Evolutionary conservation across 2,329 filamentous ascomycete species (phyloP).

Genomic region (Dactylellina cionopaga): DNA sequence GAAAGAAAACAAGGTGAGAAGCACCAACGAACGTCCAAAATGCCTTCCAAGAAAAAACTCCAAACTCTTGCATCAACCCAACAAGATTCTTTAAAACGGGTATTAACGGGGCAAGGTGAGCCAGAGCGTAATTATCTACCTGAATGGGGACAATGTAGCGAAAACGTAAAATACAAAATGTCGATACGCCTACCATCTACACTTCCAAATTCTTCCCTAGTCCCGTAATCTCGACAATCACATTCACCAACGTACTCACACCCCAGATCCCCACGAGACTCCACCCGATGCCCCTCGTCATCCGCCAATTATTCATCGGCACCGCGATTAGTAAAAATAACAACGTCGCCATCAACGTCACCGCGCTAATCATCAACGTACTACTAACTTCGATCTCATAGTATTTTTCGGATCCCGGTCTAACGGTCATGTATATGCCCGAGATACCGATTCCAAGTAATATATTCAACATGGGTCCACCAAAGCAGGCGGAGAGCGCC

Average conservation of each 20-base stretch:
- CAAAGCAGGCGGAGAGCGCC: constrained; percentile 93
- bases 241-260: constrained; percentile 80
- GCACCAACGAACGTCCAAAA: no score
- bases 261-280: constrained; percentile 82
- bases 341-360: constrained; percentile 84
- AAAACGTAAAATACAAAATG: neutral
- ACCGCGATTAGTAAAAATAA: constrained; percentile 80
- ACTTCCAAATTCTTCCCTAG: constrained; percentile 62
- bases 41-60: no score
- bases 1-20: no score
- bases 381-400: constrained; percentile 86
- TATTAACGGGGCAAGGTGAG: no score
- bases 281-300: constrained; percentile 84
- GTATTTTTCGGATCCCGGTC: constrained; percentile 76
- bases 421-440: constrained; percentile 86
- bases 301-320: constrained; percentile 84
- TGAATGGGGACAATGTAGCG: no score
- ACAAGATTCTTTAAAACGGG: no score
- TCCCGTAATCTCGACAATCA: constrained; percentile 78
- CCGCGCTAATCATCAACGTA: constrained; percentile 83
- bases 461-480: constrained; percentile 98
- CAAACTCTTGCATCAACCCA: no score
- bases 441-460: constrained; percentile 91
- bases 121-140: no score
- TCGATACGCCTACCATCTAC: neutral